phyloP scores from a whole-genome alignment of 176 grass and related monocot genomes.

The Zea mays region Zm-B73-REFERENCE-NAM-5.0 NC_050105.1:132813001-132813500 shows the following conservation, averaged over 20 bases:
- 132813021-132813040: not conserved
- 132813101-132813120: too few relatives aligned
- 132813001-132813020: not conserved
- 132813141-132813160: not conserved
- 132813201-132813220: not conserved
- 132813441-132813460: not conserved
- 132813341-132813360: not conserved
- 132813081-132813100: too few relatives aligned
- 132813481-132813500: too few relatives aligned
- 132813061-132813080: not conserved
- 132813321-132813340: not conserved
- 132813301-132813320: not conserved
- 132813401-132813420: not conserved
- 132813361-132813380: not conserved
- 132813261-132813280: not conserved
- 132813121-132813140: not conserved
- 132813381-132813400: constrained; percentile 1
- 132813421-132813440: not conserved
- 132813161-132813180: not conserved
- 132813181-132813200: not conserved
- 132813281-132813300: not conserved
- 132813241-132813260: not conserved
- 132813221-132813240: not conserved
- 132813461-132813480: not conserved
- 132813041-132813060: not conserved